Percentiles rank a stretch among this genome's conserved stretches.
These are phyloP conservation scores for Fraxinus floribunda DNA, from an alignment of 305 asterid genomes.

Conservation along the genomic window DNA sequence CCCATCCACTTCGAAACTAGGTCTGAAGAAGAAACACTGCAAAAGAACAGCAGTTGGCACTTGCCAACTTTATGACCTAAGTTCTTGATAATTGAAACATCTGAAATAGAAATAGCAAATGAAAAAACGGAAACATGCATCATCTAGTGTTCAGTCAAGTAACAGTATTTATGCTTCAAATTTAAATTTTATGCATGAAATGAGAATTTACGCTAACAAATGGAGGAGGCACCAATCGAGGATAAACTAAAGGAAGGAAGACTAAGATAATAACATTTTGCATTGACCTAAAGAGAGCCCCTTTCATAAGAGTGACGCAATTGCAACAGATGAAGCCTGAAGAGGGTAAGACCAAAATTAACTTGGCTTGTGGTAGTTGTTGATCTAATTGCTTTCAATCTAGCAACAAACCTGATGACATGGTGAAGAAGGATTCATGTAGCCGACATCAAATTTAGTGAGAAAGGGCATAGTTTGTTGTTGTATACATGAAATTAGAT, in stretches of 20 bases:
- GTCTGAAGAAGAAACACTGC: slow-evolving; percentile 93
- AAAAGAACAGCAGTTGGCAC: slow-evolving; percentile 59
- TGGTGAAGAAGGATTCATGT: background rate
- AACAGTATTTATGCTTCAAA: background rate
- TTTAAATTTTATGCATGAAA: background rate
- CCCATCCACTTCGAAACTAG: slow-evolving; percentile 99
- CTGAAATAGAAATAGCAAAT: slow-evolving; percentile 6
- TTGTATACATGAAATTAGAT: background rate
- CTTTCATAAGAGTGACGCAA: background rate
- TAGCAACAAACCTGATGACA: background rate
- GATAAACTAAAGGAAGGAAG: background rate
- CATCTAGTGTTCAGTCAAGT: background rate
- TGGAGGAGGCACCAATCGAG: background rate
- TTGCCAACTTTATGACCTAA: slow-evolving; percentile 52
- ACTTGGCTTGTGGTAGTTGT: background rate
- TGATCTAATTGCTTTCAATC: background rate
- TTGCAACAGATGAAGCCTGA: background rate
- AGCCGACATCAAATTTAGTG: background rate
- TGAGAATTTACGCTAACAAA: background rate
- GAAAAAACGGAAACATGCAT: background rate
- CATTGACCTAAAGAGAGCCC: background rate
- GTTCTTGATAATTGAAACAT: slow-evolving; percentile 31
- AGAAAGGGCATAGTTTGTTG: background rate
- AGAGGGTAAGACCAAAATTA: background rate
- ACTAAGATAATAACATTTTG: background rate